Percentiles rank a stretch among this genome's conserved stretches.
phyloP scores from a whole-genome alignment of 306 rosid genomes.

The Phaseolus lunatus region DNA sequence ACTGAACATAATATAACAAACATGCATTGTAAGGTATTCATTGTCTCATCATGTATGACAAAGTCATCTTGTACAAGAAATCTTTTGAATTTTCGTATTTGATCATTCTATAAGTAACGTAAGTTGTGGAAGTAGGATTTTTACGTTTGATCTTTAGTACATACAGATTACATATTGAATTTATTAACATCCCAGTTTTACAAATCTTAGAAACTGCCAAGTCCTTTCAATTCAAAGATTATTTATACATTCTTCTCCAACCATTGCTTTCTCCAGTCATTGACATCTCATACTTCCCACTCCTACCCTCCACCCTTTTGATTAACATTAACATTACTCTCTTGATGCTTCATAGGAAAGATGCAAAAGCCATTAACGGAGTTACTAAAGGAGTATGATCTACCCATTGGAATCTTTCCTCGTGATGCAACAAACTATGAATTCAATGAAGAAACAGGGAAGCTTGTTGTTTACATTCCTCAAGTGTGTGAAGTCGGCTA shows the following conservation, averaged over 20 bases:
- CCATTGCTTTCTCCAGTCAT: conserved; percentile 3
- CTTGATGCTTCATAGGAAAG: conserved; percentile 62
- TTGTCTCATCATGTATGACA: background rate
- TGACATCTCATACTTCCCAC: background rate
- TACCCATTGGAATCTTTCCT: conserved; percentile 85
- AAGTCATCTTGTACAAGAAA: conserved; percentile 11
- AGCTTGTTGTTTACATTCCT: conserved; percentile 80
- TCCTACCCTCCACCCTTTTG: background rate
- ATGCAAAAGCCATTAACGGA: conserved; percentile 90
- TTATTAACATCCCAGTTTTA: background rate
- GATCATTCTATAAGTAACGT: conserved; percentile 7
- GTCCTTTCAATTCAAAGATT: conserved; percentile 3
- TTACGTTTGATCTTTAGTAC: conserved; percentile 2
- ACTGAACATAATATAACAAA: background rate
- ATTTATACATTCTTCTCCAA: conserved; percentile 4
- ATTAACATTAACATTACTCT: conserved; percentile 8
- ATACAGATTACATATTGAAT: background rate
- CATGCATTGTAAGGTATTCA: background rate
- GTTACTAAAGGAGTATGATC: conserved; percentile 82
- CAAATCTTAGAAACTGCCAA: background rate
- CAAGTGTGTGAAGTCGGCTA: conserved; percentile 81
- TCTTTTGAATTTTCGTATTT: background rate
- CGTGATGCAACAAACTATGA: conserved; percentile 96
- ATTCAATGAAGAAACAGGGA: conserved; percentile 79
- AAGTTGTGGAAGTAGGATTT: background rate